phyloP scores from a whole-genome alignment of 495 filamentous ascomycete species.

The Penicillium riverlandense region DNA sequence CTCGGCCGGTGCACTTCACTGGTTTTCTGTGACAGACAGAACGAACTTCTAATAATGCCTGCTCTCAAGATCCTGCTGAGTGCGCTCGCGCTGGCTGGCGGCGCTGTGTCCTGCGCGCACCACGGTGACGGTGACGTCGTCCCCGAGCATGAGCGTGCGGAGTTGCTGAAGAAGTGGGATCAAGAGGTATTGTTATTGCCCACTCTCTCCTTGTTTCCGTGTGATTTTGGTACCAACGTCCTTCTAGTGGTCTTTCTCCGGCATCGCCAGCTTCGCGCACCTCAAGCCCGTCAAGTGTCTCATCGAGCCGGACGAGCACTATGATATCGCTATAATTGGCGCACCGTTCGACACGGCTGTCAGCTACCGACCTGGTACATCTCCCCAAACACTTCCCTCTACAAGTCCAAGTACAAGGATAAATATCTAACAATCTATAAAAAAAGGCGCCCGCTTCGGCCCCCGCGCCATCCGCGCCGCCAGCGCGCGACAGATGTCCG shows the following conservation, averaged over 20 bases:
- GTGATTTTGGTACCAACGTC: not conserved
- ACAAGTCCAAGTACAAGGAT: constrained; percentile 13
- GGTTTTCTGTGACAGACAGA: no score
- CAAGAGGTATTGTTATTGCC: constrained; percentile 31
- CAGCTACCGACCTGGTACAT: constrained; percentile 64
- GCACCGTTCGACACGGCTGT: constrained; percentile 82
- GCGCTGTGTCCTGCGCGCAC: constrained; percentile 30
- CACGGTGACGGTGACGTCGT: constrained; percentile 33
- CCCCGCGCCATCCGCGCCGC: constrained; percentile 77
- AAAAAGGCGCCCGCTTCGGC: constrained; percentile 67
- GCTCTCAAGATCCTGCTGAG: constrained; percentile 23
- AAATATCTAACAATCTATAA: constrained; percentile 25
- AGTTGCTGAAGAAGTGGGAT: constrained; percentile 47
- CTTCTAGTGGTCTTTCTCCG: constrained; percentile 64
- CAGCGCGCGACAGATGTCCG: constrained; percentile 62
- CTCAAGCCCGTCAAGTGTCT: constrained; percentile 68
- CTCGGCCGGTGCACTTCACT: no score
- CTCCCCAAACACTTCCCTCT: not conserved
- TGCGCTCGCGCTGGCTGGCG: constrained; percentile 29
- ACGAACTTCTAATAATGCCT: constrained; percentile 2
- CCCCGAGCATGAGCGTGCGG: constrained; percentile 34
- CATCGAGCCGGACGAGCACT: constrained; percentile 54
- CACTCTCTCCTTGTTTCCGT: not conserved
- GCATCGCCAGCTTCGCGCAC: constrained; percentile 76
- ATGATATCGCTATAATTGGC: constrained; percentile 76